These are phyloP conservation scores for Phylloporus scabripes DNA, from an alignment of 768 basidiomycete genomes.

Conservation along the genomic window DNA sequence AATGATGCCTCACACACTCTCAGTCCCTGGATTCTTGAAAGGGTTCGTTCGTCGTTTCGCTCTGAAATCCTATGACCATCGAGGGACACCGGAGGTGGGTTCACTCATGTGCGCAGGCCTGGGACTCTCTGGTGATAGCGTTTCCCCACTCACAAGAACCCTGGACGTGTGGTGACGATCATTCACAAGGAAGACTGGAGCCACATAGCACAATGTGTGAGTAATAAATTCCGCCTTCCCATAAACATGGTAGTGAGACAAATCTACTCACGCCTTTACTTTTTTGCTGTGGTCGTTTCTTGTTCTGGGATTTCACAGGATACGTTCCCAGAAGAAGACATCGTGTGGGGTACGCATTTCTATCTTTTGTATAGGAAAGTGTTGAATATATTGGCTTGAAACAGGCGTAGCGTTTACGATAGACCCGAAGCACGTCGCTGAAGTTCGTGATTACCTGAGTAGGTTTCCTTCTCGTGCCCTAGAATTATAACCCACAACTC, in stretches of 20 bases:
- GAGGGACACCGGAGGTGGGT: slow-evolving; percentile 74
- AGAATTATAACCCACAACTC: neutral
- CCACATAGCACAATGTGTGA: slow-evolving; percentile 53
- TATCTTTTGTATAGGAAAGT: too few species aligned
- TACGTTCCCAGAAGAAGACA: slow-evolving; percentile 17
- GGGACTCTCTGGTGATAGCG: neutral
- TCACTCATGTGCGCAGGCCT: neutral
- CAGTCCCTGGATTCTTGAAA: slow-evolving; percentile 77
- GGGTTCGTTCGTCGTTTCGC: slow-evolving; percentile 85
- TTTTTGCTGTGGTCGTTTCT: neutral
- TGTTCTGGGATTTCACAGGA: slow-evolving; percentile 6
- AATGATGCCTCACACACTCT: neutral
- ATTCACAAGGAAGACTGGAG: slow-evolving; percentile 85
- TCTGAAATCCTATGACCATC: slow-evolving; percentile 84
- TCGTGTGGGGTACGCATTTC: slow-evolving; percentile 55
- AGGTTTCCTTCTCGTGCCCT: slow-evolving; percentile 3
- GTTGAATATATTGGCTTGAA: neutral
- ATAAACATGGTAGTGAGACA: neutral
- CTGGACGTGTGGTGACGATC: slow-evolving; percentile 80
- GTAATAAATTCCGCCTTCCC: slow-evolving; percentile 9
- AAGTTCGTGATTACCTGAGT: slow-evolving; percentile 81
- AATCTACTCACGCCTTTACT: neutral
- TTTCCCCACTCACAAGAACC: slow-evolving; percentile 38
- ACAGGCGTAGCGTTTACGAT: slow-evolving; percentile 80
- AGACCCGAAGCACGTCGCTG: slow-evolving; percentile 62